phyloP scores from a whole-genome alignment of 1,139 yeast species.

The Suhomyces coccinellae region DNA sequence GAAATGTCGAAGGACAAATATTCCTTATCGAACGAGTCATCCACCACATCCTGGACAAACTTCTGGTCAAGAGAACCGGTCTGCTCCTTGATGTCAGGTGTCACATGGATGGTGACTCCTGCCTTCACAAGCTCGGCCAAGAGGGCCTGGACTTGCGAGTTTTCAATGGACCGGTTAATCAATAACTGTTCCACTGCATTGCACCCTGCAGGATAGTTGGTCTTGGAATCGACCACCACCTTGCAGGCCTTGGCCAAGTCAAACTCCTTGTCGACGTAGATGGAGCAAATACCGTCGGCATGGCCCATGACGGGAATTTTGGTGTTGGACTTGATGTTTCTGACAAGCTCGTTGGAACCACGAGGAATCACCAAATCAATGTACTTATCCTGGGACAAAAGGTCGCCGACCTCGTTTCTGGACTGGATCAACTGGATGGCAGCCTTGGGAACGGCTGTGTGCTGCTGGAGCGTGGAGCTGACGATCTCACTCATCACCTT shows the following conservation, averaged over 20 bases:
- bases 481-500: slow-evolving; percentile 77
- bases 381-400: slow-evolving; percentile 80
- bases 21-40: slow-evolving; percentile 74
- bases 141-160: slow-evolving; percentile 42
- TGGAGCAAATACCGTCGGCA: slow-evolving; percentile 96
- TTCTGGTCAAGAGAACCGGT: slow-evolving; percentile 18
- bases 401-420: slow-evolving; percentile 84
- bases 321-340: slow-evolving; percentile 79
- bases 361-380: slow-evolving; percentile 96
- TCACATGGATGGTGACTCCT: slow-evolving; percentile 73
- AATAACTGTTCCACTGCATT: slow-evolving; percentile 91
- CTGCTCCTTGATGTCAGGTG: slow-evolving; percentile 46
- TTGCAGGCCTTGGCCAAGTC: slow-evolving; percentile 73
- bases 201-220: slow-evolving; percentile 98
- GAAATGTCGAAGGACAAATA: slow-evolving; percentile 82
- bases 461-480: slow-evolving; percentile 52
- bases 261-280: slow-evolving; percentile 76
- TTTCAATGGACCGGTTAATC: slow-evolving; percentile 55
- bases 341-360: slow-evolving; percentile 90
- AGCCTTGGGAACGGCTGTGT: slow-evolving; percentile 70
- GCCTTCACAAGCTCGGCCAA: slow-evolving; percentile 54
- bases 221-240: slow-evolving; percentile 81
- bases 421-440: slow-evolving; percentile 87
- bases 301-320: slow-evolving; percentile 97
- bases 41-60: slow-evolving; percentile 27